Evolutionary conservation across 257 asterid genomes (phyloP), one percentile per base, ranked within the genome.

Genomic region (Sherardia arvensis): DNA sequence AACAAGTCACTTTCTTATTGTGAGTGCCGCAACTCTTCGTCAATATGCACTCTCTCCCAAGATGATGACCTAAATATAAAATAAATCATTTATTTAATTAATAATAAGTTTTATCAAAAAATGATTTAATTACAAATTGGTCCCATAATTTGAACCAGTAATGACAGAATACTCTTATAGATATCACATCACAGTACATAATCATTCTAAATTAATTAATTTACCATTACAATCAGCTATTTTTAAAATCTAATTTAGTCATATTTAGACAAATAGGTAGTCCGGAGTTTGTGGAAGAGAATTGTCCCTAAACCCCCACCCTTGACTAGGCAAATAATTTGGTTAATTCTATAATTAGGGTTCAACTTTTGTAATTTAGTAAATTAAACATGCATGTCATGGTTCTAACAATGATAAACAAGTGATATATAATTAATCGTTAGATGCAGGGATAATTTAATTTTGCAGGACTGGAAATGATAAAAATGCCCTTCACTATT

Each of bases 251-350:
- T 34, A 34, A 34, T 34, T 34, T 34, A 34, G 9, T 7, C 2
- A 38, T 33, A 33, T 33, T 33, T 11, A 33, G 9, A 33, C 1
- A 36, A 36, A 36, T 36, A 57, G 25, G 5, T 21, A 70, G 25
- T 54, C 75, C 67, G 23, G 66, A 33, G 67, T 71, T 65, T 38
- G 12, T 32, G 71, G 67, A 58, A 36, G 40, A 58, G 62, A 20
- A 25, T 7, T 56, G 49, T 14, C 34, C 10, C 27, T 59, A 43
- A 14, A 43, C 20, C 26, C 40, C 54, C 62, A 59, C 23, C 23
- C 33, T 27, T 56, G 23, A 56, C 38, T 60, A 25, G 15, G 48
- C 49, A 43, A 43, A n/a, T n/a, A 3, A 17, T 43, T 0, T 43
- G 51, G 3, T 17, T 43, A 15, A 15, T 43, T 43, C 0, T 10